A percentile compares a stretch with the other conserved stretches of the same genome.
Evolutionary conservation across 2,329 filamentous ascomycete species (phyloP).

Genomic region (Xylariaceae sp.): DNA sequence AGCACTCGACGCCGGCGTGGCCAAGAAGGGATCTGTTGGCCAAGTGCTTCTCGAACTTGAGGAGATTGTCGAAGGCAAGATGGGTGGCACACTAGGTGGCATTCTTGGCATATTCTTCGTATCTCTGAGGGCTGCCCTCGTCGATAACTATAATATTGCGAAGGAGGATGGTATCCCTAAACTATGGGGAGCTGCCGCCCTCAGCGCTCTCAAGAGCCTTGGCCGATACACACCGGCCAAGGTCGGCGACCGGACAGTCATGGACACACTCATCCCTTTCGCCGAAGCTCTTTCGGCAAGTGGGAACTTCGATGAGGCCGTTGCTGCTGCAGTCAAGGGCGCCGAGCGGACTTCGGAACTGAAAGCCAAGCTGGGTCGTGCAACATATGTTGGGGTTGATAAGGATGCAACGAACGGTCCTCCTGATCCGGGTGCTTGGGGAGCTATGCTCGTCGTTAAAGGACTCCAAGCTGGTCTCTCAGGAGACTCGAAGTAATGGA

Average conservation of each 20-base stretch:
- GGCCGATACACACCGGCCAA: slow-evolving; percentile 51
- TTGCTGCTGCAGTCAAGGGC: slow-evolving; percentile 55
- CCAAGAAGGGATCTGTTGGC: slow-evolving; percentile 43
- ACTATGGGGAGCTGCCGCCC: slow-evolving; percentile 42
- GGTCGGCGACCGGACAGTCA: slow-evolving; percentile 53
- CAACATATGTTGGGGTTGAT: slow-evolving; percentile 62
- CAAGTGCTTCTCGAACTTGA: slow-evolving; percentile 46
- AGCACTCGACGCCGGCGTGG: slow-evolving; percentile 37
- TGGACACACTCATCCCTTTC: slow-evolving; percentile 55
- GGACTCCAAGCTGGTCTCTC: slow-evolving; percentile 32
- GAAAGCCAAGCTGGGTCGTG: slow-evolving; percentile 61
- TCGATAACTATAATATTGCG: slow-evolving; percentile 32
- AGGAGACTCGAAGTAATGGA: neutral
- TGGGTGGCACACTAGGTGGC: slow-evolving; percentile 40
- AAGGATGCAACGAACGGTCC: slow-evolving; percentile 50
- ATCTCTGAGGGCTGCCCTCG: slow-evolving; percentile 34
- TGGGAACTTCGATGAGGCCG: slow-evolving; percentile 51
- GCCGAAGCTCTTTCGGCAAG: slow-evolving; percentile 38
- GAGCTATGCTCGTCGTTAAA: slow-evolving; percentile 55
- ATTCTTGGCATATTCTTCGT: slow-evolving; percentile 45
- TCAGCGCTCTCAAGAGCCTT: slow-evolving; percentile 43
- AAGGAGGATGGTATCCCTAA: slow-evolving; percentile 31
- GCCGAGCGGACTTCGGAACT: slow-evolving; percentile 62
- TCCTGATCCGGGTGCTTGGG: slow-evolving; percentile 68
- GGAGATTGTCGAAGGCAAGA: slow-evolving; percentile 52